Evolutionary conservation across 176 grass and related monocot genomes (phyloP).

Genomic region (Bromus sterilis): DNA sequence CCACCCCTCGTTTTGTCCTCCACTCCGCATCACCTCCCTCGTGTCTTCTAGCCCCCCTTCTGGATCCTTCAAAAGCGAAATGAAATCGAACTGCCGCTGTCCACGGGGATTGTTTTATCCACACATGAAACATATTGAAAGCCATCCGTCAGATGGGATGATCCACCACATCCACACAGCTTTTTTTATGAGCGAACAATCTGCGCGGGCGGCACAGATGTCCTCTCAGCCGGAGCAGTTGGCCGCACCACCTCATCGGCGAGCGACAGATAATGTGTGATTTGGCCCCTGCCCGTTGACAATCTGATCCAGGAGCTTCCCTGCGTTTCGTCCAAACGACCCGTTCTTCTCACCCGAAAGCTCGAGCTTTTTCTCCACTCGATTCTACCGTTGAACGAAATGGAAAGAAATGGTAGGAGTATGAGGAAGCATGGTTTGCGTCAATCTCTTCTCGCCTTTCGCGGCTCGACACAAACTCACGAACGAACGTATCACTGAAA

Average conservation of each 20-base stretch:
- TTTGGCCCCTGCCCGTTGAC: background rate
- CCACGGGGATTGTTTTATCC: background rate
- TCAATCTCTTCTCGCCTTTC: background rate
- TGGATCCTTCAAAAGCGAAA: background rate
- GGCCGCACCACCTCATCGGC: slow-evolving; percentile 1
- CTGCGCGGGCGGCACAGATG: slow-evolving; percentile 3
- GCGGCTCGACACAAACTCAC: slow-evolving; percentile 8
- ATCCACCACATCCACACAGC: background rate
- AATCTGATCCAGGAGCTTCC: background rate
- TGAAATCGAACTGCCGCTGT: slow-evolving; percentile 20
- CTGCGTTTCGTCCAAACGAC: background rate
- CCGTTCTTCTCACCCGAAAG: background rate
- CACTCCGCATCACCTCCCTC: background rate
- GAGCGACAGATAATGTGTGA: background rate
- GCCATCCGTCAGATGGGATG: too few relatives aligned
- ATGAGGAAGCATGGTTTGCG: slow-evolving; percentile 9
- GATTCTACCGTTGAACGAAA: slow-evolving; percentile 25
- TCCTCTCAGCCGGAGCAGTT: background rate
- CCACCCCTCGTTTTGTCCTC: background rate
- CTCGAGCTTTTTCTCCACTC: background rate
- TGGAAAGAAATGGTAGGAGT: background rate
- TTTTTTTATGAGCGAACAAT: background rate
- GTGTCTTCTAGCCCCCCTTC: slow-evolving; percentile 16
- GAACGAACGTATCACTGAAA: slow-evolving; percentile 13
- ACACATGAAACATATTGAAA: slow-evolving; percentile 9